A percentile compares a stretch with the other conserved stretches of the same genome.
Conservation (phyloP, 371 early-diverging fungal species). For the Dinochytrium kinnereticum region DNA sequence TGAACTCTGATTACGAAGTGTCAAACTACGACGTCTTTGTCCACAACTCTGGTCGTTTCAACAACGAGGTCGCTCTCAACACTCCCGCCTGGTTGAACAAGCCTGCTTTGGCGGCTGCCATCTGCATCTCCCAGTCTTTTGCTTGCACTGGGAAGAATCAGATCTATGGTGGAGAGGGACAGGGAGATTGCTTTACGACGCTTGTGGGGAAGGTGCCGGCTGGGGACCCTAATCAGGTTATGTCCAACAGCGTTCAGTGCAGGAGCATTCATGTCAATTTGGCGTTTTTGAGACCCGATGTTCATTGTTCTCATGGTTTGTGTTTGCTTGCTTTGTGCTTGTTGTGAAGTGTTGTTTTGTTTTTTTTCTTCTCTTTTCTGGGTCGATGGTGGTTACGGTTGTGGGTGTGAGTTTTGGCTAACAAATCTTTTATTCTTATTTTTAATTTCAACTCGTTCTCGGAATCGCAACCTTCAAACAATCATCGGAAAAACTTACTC, state of each 20-base stretch:
- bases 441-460: too few species aligned
- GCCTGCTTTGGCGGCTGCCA: constrained; percentile 1
- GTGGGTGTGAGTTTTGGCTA: too few species aligned
- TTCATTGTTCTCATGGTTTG: background rate
- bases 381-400: too few species aligned
- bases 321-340: background rate
- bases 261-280: constrained; percentile 11
- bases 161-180: constrained; percentile 4
- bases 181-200: background rate
- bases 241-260: background rate
- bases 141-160: constrained; percentile 9
- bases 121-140: background rate
- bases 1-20: constrained; percentile 11
- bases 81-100: background rate
- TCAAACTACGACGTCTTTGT: constrained; percentile 7
- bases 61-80: background rate
- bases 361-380: too few species aligned
- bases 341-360: background rate
- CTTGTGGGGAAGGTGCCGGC: background rate
- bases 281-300: background rate
- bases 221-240: background rate
- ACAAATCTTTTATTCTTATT: too few species aligned
- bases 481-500: too few species aligned
- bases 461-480: too few species aligned
- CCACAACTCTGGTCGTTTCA: constrained; percentile 13